Base-by-base conservation (phyloP, 441 rosid genomes). In the Euphorbia celastroides region DNA sequence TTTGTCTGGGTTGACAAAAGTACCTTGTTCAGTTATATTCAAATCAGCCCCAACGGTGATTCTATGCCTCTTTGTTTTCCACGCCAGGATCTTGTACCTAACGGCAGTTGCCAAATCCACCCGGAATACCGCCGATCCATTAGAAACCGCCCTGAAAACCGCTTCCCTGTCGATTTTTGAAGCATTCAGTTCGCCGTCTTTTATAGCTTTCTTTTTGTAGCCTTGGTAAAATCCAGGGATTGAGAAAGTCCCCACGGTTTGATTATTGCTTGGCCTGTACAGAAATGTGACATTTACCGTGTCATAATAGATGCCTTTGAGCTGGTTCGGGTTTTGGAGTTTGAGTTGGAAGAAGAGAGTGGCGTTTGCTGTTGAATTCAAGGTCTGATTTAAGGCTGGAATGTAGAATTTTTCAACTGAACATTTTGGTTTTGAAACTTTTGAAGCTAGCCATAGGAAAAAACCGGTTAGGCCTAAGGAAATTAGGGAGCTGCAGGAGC, bases 41-140 rank as follows among this genome's bases (percentile, higher is more conserved):
- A 93, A 76, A 31, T 80, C 58, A 58, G 73, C 89, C 22, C 86
- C 85, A 5, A 84, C 89, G 13, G 4, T 65, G 56, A 93, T 73
- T 55, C 13, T 55, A 2, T 78, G 58, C 75, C 86, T 81, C 79
- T 81, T 83, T 0, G 98, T 93, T 64, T 74, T 75, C 88, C 87
- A 87, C 5, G 71, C 61, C 30, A 84, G 4, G 75, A 86, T 77
- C 89, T 84, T 84, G 79, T 82, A 88, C 75, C 92, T 87, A 64
- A 88, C 89, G 13, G 65, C 32, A 17, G 97, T 87, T 22, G 64
- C 81, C 85, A 93, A 46, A 81, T 90, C 88, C 77, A 90, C 75
- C 78, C 88, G 61, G 65, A 88, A 83, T 60, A 74, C 68, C 46
- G 74, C 75, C 46, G 81, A 64, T 31, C 80, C 78, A 64, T 80